Evolutionary conservation across 768 basidiomycete genomes (phyloP).

Genomic region (Calocera cornea): DNA sequence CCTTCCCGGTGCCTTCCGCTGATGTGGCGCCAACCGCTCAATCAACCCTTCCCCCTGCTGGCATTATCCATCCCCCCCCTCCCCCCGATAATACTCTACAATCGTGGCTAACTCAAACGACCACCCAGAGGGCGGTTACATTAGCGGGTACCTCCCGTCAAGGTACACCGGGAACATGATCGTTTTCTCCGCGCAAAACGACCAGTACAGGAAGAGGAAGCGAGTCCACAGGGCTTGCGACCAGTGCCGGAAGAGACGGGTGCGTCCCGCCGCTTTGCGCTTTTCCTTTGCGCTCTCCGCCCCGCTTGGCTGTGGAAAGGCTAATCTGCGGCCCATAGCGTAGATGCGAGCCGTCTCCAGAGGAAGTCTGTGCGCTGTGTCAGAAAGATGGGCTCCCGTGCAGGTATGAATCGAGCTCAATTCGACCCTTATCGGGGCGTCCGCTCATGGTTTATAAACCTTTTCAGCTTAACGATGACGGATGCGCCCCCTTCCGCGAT

Average conservation of each 20-base stretch:
- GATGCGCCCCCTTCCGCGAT: background rate
- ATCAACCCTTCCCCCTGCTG: background rate
- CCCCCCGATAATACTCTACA: background rate
- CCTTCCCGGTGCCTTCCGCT: background rate
- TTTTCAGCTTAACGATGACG: background rate
- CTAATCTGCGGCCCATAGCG: background rate
- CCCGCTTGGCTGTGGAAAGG: background rate
- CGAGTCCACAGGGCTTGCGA: constrained; percentile 5
- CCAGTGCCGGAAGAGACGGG: constrained; percentile 4
- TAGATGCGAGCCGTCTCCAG: background rate
- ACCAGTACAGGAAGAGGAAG: constrained; percentile 2
- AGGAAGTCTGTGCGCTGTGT: background rate
- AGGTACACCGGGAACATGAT: constrained; percentile 2
- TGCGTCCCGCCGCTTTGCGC: background rate
- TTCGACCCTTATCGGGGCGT: background rate
- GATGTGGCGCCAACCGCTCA: background rate
- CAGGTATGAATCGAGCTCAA: background rate
- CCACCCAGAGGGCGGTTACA: background rate
- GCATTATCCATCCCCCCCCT: background rate
- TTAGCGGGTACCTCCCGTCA: background rate
- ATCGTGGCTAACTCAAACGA: constrained; percentile 3
- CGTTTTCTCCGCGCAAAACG: constrained; percentile 3
- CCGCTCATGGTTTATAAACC: background rate
- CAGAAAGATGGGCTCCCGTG: background rate
- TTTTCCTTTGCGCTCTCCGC: background rate